Evolutionary conservation across 164 flowering plant species (phyloP).

Genomic region (Liriodendron chinense): DNA sequence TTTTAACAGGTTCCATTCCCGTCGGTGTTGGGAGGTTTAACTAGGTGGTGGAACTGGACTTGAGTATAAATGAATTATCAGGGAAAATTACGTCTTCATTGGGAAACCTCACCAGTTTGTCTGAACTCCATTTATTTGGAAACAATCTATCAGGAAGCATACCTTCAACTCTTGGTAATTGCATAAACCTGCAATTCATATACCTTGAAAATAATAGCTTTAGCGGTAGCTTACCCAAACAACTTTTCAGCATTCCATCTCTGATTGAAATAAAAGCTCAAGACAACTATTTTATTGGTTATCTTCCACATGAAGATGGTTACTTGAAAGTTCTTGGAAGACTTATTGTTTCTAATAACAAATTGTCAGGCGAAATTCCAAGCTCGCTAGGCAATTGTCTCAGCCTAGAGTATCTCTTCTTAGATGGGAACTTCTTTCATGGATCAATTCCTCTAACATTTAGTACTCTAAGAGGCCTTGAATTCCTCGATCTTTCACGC

Average conservation of each 20-base stretch:
- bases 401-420: neutral
- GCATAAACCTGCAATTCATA: no score
- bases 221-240: neutral
- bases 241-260: neutral
- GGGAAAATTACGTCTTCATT: neutral
- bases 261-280: neutral
- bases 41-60: neutral
- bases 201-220: neutral
- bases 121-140: no score
- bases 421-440: neutral
- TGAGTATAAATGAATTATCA: neutral
- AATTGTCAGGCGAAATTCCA: neutral
- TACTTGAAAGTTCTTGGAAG: neutral
- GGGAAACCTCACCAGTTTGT: neutral
- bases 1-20: neutral
- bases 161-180: no score
- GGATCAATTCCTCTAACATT: neutral
- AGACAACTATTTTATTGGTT: neutral
- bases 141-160: no score
- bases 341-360: neutral
- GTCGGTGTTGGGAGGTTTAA: slow-evolving; percentile 1
- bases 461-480: neutral
- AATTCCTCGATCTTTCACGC: neutral
- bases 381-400: neutral
- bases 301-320: neutral